These are phyloP conservation scores for Penicillium egyptiacum DNA, from an alignment of 495 filamentous ascomycete genomes.

Conservation along the genomic window DNA sequence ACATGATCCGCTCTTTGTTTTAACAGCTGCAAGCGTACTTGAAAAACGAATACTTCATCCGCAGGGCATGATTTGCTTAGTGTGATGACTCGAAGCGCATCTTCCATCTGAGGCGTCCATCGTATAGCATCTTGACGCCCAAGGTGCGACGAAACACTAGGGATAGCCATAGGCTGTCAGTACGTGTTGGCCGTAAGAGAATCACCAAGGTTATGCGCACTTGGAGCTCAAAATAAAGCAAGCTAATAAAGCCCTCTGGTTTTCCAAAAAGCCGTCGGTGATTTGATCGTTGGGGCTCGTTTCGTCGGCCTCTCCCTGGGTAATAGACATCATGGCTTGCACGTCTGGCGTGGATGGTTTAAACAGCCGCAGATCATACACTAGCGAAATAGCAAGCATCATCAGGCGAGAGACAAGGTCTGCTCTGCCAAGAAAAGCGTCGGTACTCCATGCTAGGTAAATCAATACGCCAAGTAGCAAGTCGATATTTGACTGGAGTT, in stretches of 20 bases:
- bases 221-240: conserved; percentile 36
- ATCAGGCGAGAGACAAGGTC: conserved; percentile 28
- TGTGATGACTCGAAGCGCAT: conserved; percentile 24
- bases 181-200: background rate
- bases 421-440: conserved; percentile 33
- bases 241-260: conserved; percentile 28
- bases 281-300: conserved; percentile 11
- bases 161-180: conserved; percentile 12
- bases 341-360: conserved; percentile 26
- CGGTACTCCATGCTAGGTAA: conserved; percentile 35
- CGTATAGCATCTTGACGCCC: conserved; percentile 28
- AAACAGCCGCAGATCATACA: conserved; percentile 28
- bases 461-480: conserved; percentile 31
- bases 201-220: conserved; percentile 15
- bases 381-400: conserved; percentile 34
- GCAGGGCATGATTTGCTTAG: conserved; percentile 17
- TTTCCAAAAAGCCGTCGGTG: conserved; percentile 24
- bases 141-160: conserved; percentile 33
- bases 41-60: conserved; percentile 27
- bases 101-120: conserved; percentile 34
- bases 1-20: conserved; percentile 26
- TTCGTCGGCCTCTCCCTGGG: conserved; percentile 23
- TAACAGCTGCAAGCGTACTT: conserved; percentile 31
- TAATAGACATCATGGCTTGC: conserved; percentile 28
- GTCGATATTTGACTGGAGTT: conserved; percentile 30